Evolutionary conservation across 495 filamentous ascomycete genomes (phyloP).

Genomic region (Podospora australis): DNA sequence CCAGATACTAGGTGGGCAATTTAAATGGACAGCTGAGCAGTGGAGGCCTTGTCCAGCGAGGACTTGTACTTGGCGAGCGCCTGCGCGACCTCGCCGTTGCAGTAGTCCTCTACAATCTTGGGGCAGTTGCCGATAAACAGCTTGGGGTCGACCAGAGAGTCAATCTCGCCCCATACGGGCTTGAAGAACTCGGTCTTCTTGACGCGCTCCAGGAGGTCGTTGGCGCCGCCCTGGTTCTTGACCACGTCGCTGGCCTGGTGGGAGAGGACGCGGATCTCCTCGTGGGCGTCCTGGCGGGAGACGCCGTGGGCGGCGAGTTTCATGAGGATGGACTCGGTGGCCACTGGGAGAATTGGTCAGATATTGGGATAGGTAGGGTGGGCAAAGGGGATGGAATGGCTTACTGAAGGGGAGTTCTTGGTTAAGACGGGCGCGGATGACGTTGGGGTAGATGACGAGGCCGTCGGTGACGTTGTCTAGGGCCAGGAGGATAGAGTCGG

Average conservation of each 20-base stretch:
- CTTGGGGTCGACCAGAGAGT: conserved; percentile 62
- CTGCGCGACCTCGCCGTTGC: conserved; percentile 25
- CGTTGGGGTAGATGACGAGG: conserved; percentile 77
- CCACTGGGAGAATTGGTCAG: conserved; percentile 38
- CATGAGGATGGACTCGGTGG: conserved; percentile 86
- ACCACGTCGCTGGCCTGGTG: conserved; percentile 76
- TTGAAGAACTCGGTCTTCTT: conserved; percentile 69
- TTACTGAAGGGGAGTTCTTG: conserved; percentile 77
- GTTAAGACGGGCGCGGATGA: conserved; percentile 61
- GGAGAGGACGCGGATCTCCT: conserved; percentile 82
- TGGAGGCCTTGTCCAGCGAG: conserved; percentile 13
- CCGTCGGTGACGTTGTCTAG: conserved; percentile 80
- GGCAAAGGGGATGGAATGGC: background rate
- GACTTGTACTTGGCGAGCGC: conserved; percentile 22
- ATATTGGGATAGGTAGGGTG: background rate
- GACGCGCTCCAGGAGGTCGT: conserved; percentile 81
- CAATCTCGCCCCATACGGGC: conserved; percentile 71
- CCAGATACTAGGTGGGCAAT: background rate
- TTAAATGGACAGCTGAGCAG: conserved; percentile 28
- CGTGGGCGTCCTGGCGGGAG: conserved; percentile 85
- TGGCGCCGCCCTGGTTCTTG: conserved; percentile 68
- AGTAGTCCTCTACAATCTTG: conserved; percentile 43
- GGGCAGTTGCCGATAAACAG: conserved; percentile 58
- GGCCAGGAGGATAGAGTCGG: conserved; percentile 74
- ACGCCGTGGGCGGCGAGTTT: conserved; percentile 66